Conservation (phyloP, 208 protist species). For the Acanthamoeba royreba region DNA sequence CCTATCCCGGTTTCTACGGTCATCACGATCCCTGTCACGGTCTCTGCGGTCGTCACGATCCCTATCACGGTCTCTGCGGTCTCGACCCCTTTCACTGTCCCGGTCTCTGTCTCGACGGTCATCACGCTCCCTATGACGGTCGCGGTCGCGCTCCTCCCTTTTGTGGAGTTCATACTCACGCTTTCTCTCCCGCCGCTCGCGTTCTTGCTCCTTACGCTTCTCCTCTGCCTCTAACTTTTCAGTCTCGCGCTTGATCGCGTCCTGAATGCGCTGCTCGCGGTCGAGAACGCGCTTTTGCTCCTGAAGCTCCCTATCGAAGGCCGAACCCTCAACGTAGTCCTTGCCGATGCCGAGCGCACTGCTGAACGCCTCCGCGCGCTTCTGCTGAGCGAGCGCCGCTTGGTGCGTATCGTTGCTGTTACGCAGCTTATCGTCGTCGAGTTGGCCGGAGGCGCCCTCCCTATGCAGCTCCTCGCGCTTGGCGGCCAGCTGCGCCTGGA, state of each 20-base stretch:
- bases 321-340: slow-evolving; percentile 5
- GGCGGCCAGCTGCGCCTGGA: slow-evolving; percentile 16
- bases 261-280: neutral
- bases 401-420: slow-evolving; percentile 47
- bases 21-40: neutral
- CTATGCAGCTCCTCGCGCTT: neutral
- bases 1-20: neutral
- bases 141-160: neutral
- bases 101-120: neutral
- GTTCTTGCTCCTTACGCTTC: neutral
- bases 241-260: neutral
- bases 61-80: neutral
- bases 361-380: neutral
- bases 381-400: neutral
- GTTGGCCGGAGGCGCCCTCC: neutral
- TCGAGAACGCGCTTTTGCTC: neutral
- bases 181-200: no score
- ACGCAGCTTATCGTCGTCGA: neutral
- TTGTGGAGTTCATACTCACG: neutral
- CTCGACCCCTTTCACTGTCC: neutral
- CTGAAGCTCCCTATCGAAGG: slow-evolving; percentile 59
- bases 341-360: slow-evolving; percentile 48
- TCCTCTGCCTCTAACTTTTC: neutral
- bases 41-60: neutral
- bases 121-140: neutral